phyloP scores from a whole-genome alignment of 1,139 yeast genomes.

The Scheffersomyces segobiensis region DNA sequence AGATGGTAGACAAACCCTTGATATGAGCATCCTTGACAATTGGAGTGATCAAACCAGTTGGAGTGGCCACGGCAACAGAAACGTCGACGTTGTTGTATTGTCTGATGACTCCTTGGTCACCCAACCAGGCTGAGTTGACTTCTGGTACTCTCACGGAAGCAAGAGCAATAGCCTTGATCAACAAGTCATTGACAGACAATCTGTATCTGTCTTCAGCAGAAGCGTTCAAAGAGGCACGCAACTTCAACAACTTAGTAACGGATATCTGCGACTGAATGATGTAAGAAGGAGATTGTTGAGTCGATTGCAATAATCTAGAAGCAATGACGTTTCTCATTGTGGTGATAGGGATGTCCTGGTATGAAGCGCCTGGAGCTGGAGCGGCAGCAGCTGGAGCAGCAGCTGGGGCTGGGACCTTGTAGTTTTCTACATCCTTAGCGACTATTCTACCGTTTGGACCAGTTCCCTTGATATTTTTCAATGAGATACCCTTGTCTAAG shows the following conservation, averaged over 20 bases:
- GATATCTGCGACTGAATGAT: slow-evolving; percentile 85
- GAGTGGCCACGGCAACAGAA: slow-evolving; percentile 98
- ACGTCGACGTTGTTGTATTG: slow-evolving; percentile 91
- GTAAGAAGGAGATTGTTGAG: slow-evolving; percentile 86
- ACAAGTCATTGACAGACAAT: slow-evolving; percentile 90
- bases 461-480: slow-evolving; percentile 82
- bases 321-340: slow-evolving; percentile 96
- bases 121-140: slow-evolving; percentile 93
- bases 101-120: slow-evolving; percentile 85
- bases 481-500: slow-evolving; percentile 85
- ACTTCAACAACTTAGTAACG: slow-evolving; percentile 86
- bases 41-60: slow-evolving; percentile 96
- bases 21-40: slow-evolving; percentile 84
- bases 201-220: slow-evolving; percentile 85
- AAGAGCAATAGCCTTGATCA: slow-evolving; percentile 89
- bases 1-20: slow-evolving; percentile 82
- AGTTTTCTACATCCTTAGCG: slow-evolving; percentile 83
- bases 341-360: slow-evolving; percentile 82
- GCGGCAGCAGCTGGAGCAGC: slow-evolving; percentile 50
- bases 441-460: slow-evolving; percentile 96
- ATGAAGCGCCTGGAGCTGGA: slow-evolving; percentile 56
- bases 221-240: slow-evolving; percentile 87
- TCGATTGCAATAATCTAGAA: slow-evolving; percentile 80
- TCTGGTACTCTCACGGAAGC: slow-evolving; percentile 92
- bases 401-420: slow-evolving; percentile 47